Evolutionary conservation across 129 eudicot species (phyloP), one percentile per base, ranked within the genome.

Genomic region (Logfia minima): DNA sequence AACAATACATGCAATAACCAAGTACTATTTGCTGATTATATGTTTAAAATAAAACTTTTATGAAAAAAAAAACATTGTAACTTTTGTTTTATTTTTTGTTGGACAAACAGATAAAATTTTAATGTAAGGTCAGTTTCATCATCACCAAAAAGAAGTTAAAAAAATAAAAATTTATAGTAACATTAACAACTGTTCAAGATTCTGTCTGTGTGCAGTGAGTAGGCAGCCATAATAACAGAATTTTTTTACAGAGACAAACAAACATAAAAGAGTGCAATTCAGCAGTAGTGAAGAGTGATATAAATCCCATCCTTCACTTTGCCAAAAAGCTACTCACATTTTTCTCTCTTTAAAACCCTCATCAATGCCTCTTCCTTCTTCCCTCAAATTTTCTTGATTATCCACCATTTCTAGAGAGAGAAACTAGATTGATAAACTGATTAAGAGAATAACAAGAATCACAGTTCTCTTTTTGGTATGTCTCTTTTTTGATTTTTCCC

Each of bases 151-250:
- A 58, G 80, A 48, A 75, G 80, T 67, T 67, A 17, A 80, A 74
- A 74, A 74, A 24, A 58, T 18, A 56, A 67, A 26, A 66, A 24
- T 66, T 56, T 56, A 80, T 74, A 41, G 26, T 72, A 70, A 37
- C 68, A 79, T 72, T 72, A 72, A 68, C 84, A 80, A 80, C 84
- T 66, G 84, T 80, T 39, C 71, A 80, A 80, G 84, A 80, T 80
- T 80, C 84, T 80, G 64, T 80, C 77, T 74, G 71, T 80, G 77
- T 48, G 55, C 55, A 48, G 55, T 48, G 39, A 65, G 70, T 18
- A n/a, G 68, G 76, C 75, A 75, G 84, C 74, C 80, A 74, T 67
- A 74, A 74, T 74, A 75, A 80, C 84, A 80, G 80, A 80, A 80
- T 67, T 65, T 65, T 67, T 74, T 74, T 68, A 75, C 80, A 80